Evolutionary conservation across 306 rosid genomes (phyloP), one percentile per base, ranked within the genome.

Genomic region (Rubus idaeus): DNA sequence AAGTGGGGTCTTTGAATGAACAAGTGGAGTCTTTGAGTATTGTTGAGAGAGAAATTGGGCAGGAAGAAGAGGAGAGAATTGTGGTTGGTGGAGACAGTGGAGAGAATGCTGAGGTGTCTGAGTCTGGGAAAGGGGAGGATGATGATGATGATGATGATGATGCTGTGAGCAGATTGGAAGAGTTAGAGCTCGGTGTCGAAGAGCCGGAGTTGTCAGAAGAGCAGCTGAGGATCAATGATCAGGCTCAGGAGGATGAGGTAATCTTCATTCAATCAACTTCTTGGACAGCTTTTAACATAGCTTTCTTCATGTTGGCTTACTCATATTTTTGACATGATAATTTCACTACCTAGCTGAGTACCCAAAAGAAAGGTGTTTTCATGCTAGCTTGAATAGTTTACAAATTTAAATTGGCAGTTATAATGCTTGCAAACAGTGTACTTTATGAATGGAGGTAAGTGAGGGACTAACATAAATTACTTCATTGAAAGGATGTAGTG

Each of bases 241-340:
- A 84, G 79, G 85, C 84, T 73, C 97, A 94, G 88, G 87, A 79
- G 82, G 92, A 94, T 75, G 98, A 94, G 98, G 98, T 94, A 78
- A 20, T 18, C 0, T 35, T 44, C 17, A 61, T 12, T 61, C 3
- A 4, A 60, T 61, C n/a, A 30, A 4, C 58, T 30, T 30, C 35
- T 30, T 30, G 35, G 35, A 30, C 35, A 30, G 35, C 35, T 30
- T 30, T 30, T 30, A 30, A 30, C 35, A 30, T 30, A 30, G 35
- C 2, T 30, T 30, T 30, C 35, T 30, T 30, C 35, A 30, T 30
- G 35, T 30, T 30, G 35, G 35, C 35, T 30, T 30, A 30, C 35
- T 30, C 35, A 30, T 30, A 30, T 12, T 61, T 64, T 63, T 63
- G 1, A 37, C 5, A 14, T 37, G 68, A 63, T 63, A 37, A 37